Conservation (phyloP, 2,329 filamentous ascomycete genomes). For the Aspergillus chevalieri region DNA sequence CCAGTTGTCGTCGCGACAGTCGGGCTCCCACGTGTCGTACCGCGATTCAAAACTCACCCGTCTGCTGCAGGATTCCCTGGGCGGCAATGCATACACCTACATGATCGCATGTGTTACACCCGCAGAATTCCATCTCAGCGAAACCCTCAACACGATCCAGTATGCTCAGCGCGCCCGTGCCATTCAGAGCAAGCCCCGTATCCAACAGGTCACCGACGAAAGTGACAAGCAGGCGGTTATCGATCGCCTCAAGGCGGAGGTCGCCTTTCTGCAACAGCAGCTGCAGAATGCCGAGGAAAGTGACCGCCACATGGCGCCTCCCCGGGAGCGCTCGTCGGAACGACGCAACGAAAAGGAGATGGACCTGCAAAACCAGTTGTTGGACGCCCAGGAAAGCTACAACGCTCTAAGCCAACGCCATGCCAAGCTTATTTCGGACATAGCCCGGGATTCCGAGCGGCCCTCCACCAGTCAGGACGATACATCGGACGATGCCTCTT, state of each 20-base stretch:
- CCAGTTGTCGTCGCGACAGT: slow-evolving; percentile 82
- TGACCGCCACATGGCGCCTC: slow-evolving; percentile 50
- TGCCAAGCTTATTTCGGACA: slow-evolving; percentile 89
- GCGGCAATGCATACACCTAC: slow-evolving; percentile 95
- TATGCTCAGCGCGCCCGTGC: slow-evolving; percentile 93
- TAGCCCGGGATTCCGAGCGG: slow-evolving; percentile 74
- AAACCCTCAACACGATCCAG: slow-evolving; percentile 94
- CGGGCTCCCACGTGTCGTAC: slow-evolving; percentile 90
- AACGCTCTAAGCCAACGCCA: slow-evolving; percentile 84
- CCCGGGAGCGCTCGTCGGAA: slow-evolving; percentile 66
- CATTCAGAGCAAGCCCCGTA: slow-evolving; percentile 95
- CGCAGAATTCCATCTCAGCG: slow-evolving; percentile 92
- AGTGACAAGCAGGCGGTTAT: slow-evolving; percentile 91
- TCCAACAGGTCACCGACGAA: slow-evolving; percentile 83
- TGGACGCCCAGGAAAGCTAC: slow-evolving; percentile 94
- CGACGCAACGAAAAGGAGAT: slow-evolving; percentile 77
- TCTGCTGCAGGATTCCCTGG: slow-evolving; percentile 89
- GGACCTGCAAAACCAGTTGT: slow-evolving; percentile 86
- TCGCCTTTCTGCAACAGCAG: slow-evolving; percentile 88
- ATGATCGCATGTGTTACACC: slow-evolving; percentile 99
- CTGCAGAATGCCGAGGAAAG: slow-evolving; percentile 74
- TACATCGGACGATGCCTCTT: slow-evolving; percentile 44
- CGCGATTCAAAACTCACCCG: slow-evolving; percentile 96
- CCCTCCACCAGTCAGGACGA: slow-evolving; percentile 35
- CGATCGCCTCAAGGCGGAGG: slow-evolving; percentile 86